Evolutionary conservation across 2,329 filamentous ascomycete species (phyloP).

Genomic region (Hypoxylon sp.): DNA sequence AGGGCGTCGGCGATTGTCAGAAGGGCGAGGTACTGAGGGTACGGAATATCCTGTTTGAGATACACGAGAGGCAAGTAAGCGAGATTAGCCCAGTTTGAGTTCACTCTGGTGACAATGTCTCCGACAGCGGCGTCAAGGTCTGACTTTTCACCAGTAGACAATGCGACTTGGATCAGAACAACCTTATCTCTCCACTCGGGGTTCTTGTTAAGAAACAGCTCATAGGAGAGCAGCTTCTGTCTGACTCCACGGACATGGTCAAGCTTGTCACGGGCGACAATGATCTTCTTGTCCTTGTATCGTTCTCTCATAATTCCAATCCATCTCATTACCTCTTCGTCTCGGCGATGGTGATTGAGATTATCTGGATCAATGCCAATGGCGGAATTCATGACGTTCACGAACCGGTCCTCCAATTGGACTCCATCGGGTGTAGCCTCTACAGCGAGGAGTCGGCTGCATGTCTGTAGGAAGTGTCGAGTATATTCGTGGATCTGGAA

Average conservation of each 20-base stretch:
- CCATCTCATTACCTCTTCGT: constrained; percentile 83
- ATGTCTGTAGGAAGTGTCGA: constrained; percentile 94
- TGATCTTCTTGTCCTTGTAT: constrained; percentile 89
- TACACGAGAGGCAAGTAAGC: constrained; percentile 95
- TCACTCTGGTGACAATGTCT: constrained; percentile 94
- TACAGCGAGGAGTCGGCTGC: constrained; percentile 89
- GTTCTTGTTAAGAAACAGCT: constrained; percentile 94
- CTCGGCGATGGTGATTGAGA: constrained; percentile 78
- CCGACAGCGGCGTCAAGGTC: constrained; percentile 91
- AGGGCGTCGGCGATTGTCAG: constrained; percentile 90
- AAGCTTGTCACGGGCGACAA: constrained; percentile 94
- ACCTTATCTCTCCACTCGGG: constrained; percentile 90
- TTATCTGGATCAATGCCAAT: constrained; percentile 92
- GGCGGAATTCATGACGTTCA: constrained; percentile 86
- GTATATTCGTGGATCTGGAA: constrained; percentile 96
- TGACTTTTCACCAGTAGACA: constrained; percentile 88
- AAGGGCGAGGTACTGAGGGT: constrained; percentile 92
- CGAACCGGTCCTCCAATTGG: constrained; percentile 91
- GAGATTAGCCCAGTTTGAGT: constrained; percentile 90
- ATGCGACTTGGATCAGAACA: constrained; percentile 93
- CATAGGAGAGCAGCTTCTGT: constrained; percentile 92
- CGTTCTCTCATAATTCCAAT: constrained; percentile 83
- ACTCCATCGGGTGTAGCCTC: constrained; percentile 91
- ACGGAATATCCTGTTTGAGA: constrained; percentile 93
- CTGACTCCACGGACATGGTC: constrained; percentile 93